phyloP scores from a whole-genome alignment of 2,329 filamentous ascomycete species.

The Fusarium cicatricum region DNA sequence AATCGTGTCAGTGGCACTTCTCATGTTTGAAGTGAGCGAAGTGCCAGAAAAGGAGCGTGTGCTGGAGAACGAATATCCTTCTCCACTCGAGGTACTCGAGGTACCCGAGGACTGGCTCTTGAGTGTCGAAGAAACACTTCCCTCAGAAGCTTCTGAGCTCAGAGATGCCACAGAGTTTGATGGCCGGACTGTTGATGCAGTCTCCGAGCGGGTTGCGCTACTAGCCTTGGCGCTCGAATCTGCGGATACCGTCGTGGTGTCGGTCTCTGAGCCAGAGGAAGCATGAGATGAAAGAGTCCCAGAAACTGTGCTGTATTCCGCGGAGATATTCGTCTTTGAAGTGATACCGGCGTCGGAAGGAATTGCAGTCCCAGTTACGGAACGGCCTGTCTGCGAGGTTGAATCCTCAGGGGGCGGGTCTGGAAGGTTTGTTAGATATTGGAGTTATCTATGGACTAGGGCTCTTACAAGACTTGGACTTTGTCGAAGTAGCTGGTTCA shows the following conservation, averaged over 20 bases:
- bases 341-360: slow-evolving; percentile 2
- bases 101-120: not conserved
- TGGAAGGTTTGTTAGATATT: slow-evolving; percentile 17
- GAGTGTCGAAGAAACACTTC: not conserved
- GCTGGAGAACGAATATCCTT: slow-evolving; percentile 1
- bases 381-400: slow-evolving; percentile 3
- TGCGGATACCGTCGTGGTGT: slow-evolving; percentile 12
- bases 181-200: slow-evolving; percentile 3
- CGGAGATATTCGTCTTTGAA: slow-evolving; percentile 1
- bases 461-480: slow-evolving; percentile 23
- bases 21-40: not conserved
- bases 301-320: not conserved
- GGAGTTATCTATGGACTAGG: too few relatives aligned
- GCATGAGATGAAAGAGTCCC: not conserved
- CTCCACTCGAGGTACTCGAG: not conserved
- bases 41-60: not conserved
- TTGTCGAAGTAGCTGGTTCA: slow-evolving; percentile 2
- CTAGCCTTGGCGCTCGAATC: slow-evolving; percentile 33
- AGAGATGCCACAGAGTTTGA: slow-evolving; percentile 6
- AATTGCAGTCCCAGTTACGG: not conserved
- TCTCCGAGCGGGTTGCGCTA: slow-evolving; percentile 18
- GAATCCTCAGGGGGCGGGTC: slow-evolving; percentile 9
- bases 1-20: not conserved
- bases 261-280: slow-evolving; percentile 5
- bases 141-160: not conserved